Base-by-base conservation (phyloP, 192 early-diverging fungal genomes). In the Pecoramyces ruminantium region DNA sequence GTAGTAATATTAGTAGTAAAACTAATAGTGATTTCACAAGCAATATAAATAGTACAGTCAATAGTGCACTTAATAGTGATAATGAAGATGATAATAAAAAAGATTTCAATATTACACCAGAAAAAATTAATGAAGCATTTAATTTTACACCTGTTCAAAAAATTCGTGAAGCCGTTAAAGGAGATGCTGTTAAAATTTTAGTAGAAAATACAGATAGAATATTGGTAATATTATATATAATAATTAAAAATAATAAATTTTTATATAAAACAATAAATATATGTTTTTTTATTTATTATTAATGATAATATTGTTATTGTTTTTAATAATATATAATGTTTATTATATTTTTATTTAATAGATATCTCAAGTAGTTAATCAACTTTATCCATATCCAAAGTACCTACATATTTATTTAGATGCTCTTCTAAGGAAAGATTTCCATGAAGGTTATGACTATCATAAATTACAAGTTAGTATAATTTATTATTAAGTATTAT, bases 361-460 rank as follows among this genome's bases (percentile, higher is more conserved):
- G 90, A 86, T 90, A 29, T 81, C 85, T 29, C 83, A 82, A 29
- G 93, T 93, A 2, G 96, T 98, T 13, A 85, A 89, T 27, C 92
- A 95, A 83, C 89, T 99, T 42, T 83, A 85, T 21, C 38, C 34
- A 6, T 81, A 88, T 34, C 87, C 87, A 4, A 83, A 90, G 79
- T 93, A 89, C 40, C 83, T 98, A 29, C 94, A 97, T 80, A 89
- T 95, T 13, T 99, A 97, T 86, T 84, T 99, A 82, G 96, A 99
- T 84, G 93, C 95, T 3, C 86, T 98, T n/a, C 95, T 94, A 81
- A 78, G 87, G 6, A 84, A 86, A 29, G 93, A 95, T 83, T 84
- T 86, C 51, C 92, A 93, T 79, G 83, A 91, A 28, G 90, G 92
- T 15, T 89, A 86, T 77, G 92, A 92, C 40, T 95, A 93, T 78